Evolutionary conservation across 495 filamentous ascomycete species (phyloP).

Genomic region (Opeltia flavorubescens): DNA sequence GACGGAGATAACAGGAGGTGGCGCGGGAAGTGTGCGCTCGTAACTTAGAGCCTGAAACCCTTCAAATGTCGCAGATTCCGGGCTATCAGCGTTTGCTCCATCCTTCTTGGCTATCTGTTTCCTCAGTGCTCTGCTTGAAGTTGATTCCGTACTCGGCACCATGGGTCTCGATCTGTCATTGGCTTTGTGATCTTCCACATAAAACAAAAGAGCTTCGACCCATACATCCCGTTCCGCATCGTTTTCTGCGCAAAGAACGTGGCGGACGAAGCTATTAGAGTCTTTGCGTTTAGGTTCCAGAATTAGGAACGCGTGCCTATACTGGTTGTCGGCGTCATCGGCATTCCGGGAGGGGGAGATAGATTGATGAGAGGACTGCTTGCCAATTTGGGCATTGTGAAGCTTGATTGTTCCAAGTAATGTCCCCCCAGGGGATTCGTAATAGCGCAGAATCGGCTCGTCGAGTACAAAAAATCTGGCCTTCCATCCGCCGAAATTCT

Average conservation of each 20-base stretch:
- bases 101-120: constrained; percentile 30
- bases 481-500: constrained; percentile 99
- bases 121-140: constrained; percentile 27
- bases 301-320: constrained; percentile 90
- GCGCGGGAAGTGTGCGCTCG: constrained; percentile 63
- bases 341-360: constrained; percentile 44
- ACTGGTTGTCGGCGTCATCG: constrained; percentile 80
- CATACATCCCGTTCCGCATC: constrained; percentile 85
- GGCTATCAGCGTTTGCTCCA: constrained; percentile 27
- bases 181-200: constrained; percentile 62
- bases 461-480: constrained; percentile 87
- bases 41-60: constrained; percentile 70
- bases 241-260: constrained; percentile 90
- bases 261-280: constrained; percentile 74
- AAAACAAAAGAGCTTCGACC: constrained; percentile 79
- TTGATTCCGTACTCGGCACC: constrained; percentile 18
- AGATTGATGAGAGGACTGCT: constrained; percentile 55
- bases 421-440: constrained; percentile 73
- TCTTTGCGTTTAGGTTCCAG: constrained; percentile 95
- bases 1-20: constrained; percentile 42
- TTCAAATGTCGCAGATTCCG: constrained; percentile 28
- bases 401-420: constrained; percentile 91
- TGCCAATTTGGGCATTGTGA: constrained; percentile 82
- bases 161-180: constrained; percentile 27
- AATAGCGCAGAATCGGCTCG: constrained; percentile 79